Evolutionary conservation across 306 rosid species (phyloP).

Genomic region (Cyclanthera cordifolia): DNA sequence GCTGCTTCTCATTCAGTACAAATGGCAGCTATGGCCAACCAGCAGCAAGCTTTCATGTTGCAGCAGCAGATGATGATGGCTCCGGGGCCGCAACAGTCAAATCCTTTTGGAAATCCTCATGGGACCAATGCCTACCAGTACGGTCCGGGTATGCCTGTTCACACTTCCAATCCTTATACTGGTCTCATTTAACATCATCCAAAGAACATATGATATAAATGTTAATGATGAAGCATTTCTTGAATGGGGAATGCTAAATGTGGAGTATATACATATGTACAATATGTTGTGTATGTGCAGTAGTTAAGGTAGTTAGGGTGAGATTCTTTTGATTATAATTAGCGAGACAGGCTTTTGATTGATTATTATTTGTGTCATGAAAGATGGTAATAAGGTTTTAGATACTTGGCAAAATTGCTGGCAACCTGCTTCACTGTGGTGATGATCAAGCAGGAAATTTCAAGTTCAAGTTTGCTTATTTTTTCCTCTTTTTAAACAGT

Average conservation of each 20-base stretch:
- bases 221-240: slow-evolving; percentile 15
- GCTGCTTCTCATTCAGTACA: slow-evolving; percentile 82
- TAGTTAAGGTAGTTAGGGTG: slow-evolving; percentile 60
- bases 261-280: slow-evolving; percentile 45
- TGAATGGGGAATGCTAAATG: slow-evolving; percentile 19
- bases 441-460: slow-evolving; percentile 29
- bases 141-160: slow-evolving; percentile 84
- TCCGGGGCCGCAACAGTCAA: slow-evolving; percentile 46
- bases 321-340: slow-evolving; percentile 75
- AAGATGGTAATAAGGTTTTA: slow-evolving; percentile 39
- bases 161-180: slow-evolving; percentile 71
- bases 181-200: slow-evolving; percentile 47
- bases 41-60: slow-evolving; percentile 72
- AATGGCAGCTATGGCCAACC: slow-evolving; percentile 84
- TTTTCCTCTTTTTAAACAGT: neutral
- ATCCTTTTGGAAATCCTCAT: slow-evolving; percentile 80
- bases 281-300: slow-evolving; percentile 67
- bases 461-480: neutral
- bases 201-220: slow-evolving; percentile 16
- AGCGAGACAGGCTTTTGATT: slow-evolving; percentile 46
- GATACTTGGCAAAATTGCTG: slow-evolving; percentile 28
- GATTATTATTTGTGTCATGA: slow-evolving; percentile 47
- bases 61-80: slow-evolving; percentile 79
- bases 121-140: slow-evolving; percentile 59
- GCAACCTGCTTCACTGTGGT: slow-evolving; percentile 34